A percentile compares a stretch with the other conserved stretches of the same genome.
These are phyloP conservation scores for Lithohypha guttulata DNA, from an alignment of 2,329 filamentous ascomycete genomes.

Conservation along the genomic window DNA sequence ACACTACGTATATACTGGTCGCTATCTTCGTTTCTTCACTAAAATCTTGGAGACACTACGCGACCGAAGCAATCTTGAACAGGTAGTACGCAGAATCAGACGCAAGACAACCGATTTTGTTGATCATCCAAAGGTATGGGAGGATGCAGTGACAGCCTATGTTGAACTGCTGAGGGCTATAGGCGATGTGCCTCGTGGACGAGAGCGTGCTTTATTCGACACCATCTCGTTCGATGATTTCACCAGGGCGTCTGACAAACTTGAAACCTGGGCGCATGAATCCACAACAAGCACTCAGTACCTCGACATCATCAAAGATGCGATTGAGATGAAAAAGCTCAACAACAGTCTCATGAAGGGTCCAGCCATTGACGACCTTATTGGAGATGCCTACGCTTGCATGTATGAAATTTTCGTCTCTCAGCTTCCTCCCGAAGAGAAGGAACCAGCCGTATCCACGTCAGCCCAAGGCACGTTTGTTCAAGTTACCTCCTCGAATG, in stretches of 20 bases:
- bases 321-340: constrained; percentile 61
- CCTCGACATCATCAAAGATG: constrained; percentile 54
- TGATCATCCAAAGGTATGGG: constrained; percentile 53
- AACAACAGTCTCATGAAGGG: constrained; percentile 84
- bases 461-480: constrained; percentile 20
- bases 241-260: constrained; percentile 44
- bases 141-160: constrained; percentile 49
- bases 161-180: constrained; percentile 48
- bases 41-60: constrained; percentile 61
- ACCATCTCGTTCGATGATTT: constrained; percentile 56
- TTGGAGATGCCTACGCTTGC: constrained; percentile 76
- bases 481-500: constrained; percentile 29
- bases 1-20: constrained; percentile 83
- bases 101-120: constrained; percentile 69
- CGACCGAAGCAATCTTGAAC: constrained; percentile 66
- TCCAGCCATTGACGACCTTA: constrained; percentile 78
- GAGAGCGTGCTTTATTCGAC: constrained; percentile 56
- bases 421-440: constrained; percentile 22
- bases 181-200: constrained; percentile 47
- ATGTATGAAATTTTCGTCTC: constrained; percentile 58
- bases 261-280: constrained; percentile 49
- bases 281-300: constrained; percentile 37
- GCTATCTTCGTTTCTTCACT: constrained; percentile 75
- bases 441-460: constrained; percentile 10
- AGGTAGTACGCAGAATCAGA: constrained; percentile 65